Evolutionary conservation across 176 grass and related monocot genomes (phyloP).

Genomic region (Tuctoria greenei): DNA sequence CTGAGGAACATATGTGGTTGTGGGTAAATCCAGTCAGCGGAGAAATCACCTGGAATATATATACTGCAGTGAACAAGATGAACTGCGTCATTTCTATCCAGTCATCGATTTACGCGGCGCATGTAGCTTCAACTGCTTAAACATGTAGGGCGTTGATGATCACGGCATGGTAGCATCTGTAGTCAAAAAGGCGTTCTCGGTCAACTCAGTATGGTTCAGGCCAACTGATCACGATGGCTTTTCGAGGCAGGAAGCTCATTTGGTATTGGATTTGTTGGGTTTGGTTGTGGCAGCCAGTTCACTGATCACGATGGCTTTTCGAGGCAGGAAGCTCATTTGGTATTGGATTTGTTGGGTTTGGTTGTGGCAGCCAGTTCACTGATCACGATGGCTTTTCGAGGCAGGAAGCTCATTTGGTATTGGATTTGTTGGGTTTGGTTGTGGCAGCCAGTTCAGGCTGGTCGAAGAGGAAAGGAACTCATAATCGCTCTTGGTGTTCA

Average conservation of each 20-base stretch:
- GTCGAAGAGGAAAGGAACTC: not conserved
- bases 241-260: not conserved
- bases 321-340: not conserved
- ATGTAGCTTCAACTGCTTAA: conserved; percentile 42
- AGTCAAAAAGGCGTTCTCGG: not conserved
- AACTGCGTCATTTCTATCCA: not conserved
- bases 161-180: not conserved
- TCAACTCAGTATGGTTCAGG: conserved; percentile 35
- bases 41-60: not conserved
- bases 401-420: conserved; percentile 9
- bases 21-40: not conserved
- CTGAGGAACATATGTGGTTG: not conserved
- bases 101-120: not conserved
- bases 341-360: conserved; percentile 4
- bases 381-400: not conserved
- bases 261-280: conserved; percentile 8
- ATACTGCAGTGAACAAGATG: not conserved
- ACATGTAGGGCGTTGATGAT: conserved; percentile 25
- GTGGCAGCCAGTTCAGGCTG: not conserved
- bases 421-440: not conserved
- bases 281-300: not conserved
- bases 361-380: conserved; percentile 3
- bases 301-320: conserved; percentile 8
- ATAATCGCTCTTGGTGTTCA: not conserved
- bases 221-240: conserved; percentile 10